These are phyloP conservation scores for Diaporthe citri DNA, from an alignment of 2,329 filamentous ascomycete species.

Conservation along the genomic window DNA sequence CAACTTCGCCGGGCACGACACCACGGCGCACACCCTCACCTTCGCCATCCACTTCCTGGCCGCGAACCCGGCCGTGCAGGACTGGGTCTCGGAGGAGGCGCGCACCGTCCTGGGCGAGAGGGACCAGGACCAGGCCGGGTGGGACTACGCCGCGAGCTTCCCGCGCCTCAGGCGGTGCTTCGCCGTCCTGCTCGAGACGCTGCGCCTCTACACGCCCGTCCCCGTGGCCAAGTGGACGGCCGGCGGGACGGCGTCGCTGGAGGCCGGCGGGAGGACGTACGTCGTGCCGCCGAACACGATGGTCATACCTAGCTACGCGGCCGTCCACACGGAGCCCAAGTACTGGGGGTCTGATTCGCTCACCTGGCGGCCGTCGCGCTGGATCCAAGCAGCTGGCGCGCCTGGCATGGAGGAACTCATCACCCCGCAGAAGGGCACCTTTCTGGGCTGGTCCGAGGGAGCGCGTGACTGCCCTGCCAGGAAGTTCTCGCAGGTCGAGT, in stretches of 20 bases:
- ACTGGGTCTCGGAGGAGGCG: slow-evolving; percentile 59
- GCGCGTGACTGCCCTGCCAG: slow-evolving; percentile 46
- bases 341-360: slow-evolving; percentile 46
- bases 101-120: slow-evolving; percentile 39
- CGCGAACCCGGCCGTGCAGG: slow-evolving; percentile 56
- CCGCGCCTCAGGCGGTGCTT: slow-evolving; percentile 56
- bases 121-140: slow-evolving; percentile 41
- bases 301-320: slow-evolving; percentile 41
- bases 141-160: slow-evolving; percentile 52
- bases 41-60: slow-evolving; percentile 59
- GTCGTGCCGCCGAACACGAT: slow-evolving; percentile 43
- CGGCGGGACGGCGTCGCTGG: background rate
- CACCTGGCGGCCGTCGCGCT: slow-evolving; percentile 46
- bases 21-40: slow-evolving; percentile 59
- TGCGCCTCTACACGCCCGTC: slow-evolving; percentile 56
- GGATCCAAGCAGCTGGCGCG: slow-evolving; percentile 38
- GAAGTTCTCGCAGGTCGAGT: slow-evolving; percentile 52
- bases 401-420: slow-evolving; percentile 35
- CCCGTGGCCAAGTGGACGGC: slow-evolving; percentile 14
- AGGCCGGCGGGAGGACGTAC: slow-evolving; percentile 41
- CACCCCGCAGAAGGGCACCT: slow-evolving; percentile 38
- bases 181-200: slow-evolving; percentile 56
- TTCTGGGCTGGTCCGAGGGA: slow-evolving; percentile 49
- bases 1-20: slow-evolving; percentile 65
- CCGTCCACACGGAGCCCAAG: slow-evolving; percentile 45